phyloP scores from a whole-genome alignment of 345 rosid species.

The Nasturtium officinale region DNA sequence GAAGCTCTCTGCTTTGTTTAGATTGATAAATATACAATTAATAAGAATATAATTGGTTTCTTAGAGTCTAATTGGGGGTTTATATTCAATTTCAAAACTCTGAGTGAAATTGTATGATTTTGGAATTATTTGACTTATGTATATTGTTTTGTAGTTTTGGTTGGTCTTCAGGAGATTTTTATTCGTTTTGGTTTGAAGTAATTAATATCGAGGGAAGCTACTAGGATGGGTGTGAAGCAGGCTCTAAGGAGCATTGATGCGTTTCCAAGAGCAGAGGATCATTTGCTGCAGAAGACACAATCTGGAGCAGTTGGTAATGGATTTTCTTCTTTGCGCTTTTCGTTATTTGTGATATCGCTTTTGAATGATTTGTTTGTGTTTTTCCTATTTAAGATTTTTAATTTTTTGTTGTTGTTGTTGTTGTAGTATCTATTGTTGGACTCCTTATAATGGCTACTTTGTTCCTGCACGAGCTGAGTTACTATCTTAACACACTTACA shows the following conservation, averaged over 20 bases:
- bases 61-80: neutral
- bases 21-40: slow-evolving; percentile 4
- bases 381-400: neutral
- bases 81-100: neutral
- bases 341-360: neutral
- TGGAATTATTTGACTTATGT: slow-evolving; percentile 14
- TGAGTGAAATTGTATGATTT: neutral
- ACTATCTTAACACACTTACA: slow-evolving; percentile 74
- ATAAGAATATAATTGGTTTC: neutral
- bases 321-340: neutral
- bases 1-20: slow-evolving; percentile 28
- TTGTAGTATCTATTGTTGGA: slow-evolving; percentile 84
- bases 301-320: slow-evolving; percentile 85
- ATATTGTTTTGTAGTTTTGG: neutral
- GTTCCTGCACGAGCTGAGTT: slow-evolving; percentile 88
- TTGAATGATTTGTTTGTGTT: neutral
- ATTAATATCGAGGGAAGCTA: slow-evolving; percentile 15
- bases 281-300: slow-evolving; percentile 85
- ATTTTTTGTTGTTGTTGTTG: slow-evolving; percentile 22
- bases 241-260: slow-evolving; percentile 86
- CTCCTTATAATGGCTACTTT: slow-evolving; percentile 78
- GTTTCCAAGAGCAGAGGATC: slow-evolving; percentile 97
- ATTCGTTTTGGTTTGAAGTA: neutral
- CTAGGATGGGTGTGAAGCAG: slow-evolving; percentile 78
- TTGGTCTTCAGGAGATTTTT: neutral